Evolutionary conservation across 2,329 filamentous ascomycete species (phyloP), one percentile per base, ranked within the genome.

Genomic region (Paecilomyces sp.): DNA sequence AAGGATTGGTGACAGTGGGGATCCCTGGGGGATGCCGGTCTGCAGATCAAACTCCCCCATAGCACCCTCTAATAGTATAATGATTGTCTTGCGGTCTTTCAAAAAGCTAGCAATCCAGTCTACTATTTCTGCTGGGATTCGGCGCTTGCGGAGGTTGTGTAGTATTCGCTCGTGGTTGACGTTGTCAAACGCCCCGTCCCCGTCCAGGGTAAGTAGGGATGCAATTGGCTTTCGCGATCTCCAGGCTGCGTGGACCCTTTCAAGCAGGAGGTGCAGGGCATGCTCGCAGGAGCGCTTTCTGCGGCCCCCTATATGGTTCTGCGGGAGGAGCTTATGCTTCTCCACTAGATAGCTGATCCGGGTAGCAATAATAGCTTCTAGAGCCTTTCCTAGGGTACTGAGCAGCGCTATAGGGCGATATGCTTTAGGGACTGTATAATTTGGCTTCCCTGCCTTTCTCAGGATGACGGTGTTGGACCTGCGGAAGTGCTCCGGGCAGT

Each of bases 21-120:
- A 70, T 6, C 66, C 65, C 58, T 70, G 61, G 3, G 64, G 65
- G 5, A 69, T 68, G 6, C 67, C 64, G 2, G 62, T 66, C 0
- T 30, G 47, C 18, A 57, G 58, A 1, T 13, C 8, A 2, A 63
- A 51, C 1, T 28, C 7, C 4, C 52, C 54, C 22, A n/a, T 24
- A 1, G 13, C 8, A 8, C 30, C 31, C 22, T 57, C 34, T 4
- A 12, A 1, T 18, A 57, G 33, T 15, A 12, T 34, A 4, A 34
- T 34, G 2, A 11, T 11, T 1, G 56, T 60, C 5, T 30, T 58
- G 2, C 52, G 54, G 47, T 62, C n/a, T 7, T 15, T 22, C 3
- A 63, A 56, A 24, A 64, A 68, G 30, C 56, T 63, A 7, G 58
- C 60, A 24, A 66, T 62, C 65, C 60, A 70, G 18, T 41, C 51